phyloP scores from a whole-genome alignment of 352 stramenopile genomes.

The Phytophthora constricta region DNA sequence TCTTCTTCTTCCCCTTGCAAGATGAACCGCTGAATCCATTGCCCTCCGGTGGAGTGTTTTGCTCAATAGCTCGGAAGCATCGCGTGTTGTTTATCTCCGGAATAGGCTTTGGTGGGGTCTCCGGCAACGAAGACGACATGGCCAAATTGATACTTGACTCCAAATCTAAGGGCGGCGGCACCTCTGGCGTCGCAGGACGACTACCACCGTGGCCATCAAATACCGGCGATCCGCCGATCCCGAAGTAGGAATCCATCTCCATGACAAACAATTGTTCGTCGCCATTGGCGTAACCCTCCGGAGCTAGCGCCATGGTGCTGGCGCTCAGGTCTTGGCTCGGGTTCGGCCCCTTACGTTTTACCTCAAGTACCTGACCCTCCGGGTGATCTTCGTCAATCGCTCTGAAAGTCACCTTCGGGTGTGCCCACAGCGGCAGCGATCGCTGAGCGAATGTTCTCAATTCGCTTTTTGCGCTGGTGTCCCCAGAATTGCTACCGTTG shows the following conservation, averaged over 20 bases:
- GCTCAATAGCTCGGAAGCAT: slow-evolving; percentile 34
- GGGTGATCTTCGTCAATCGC: slow-evolving; percentile 60
- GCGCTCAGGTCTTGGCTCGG: slow-evolving; percentile 43
- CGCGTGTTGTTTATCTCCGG: slow-evolving; percentile 45
- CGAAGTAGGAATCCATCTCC: slow-evolving; percentile 90
- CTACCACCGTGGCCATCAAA: slow-evolving; percentile 51
- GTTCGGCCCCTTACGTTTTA: slow-evolving; percentile 79
- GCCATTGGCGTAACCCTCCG: slow-evolving; percentile 42
- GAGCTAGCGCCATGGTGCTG: slow-evolving; percentile 33
- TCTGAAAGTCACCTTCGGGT: slow-evolving; percentile 77
- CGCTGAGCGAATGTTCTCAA: slow-evolving; percentile 70
- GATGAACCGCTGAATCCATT: slow-evolving; percentile 21
- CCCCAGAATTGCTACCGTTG: slow-evolving; percentile 10
- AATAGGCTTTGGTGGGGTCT: slow-evolving; percentile 40
- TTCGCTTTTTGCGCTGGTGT: slow-evolving; percentile 57
- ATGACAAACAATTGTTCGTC: slow-evolving; percentile 84
- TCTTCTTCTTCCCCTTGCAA: slow-evolving; percentile 51
- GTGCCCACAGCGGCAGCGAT: slow-evolving; percentile 74
- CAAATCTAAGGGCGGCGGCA: slow-evolving; percentile 64
- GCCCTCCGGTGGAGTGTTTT: slow-evolving; percentile 14
- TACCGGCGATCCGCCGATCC: slow-evolving; percentile 77
- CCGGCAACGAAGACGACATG: slow-evolving; percentile 70
- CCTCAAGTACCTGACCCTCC: slow-evolving; percentile 61
- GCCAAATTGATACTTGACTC: slow-evolving; percentile 77
- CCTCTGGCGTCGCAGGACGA: slow-evolving; percentile 39